phyloP scores from a whole-genome alignment of 768 basidiomycete species.

The Mycena crocata region DNA sequence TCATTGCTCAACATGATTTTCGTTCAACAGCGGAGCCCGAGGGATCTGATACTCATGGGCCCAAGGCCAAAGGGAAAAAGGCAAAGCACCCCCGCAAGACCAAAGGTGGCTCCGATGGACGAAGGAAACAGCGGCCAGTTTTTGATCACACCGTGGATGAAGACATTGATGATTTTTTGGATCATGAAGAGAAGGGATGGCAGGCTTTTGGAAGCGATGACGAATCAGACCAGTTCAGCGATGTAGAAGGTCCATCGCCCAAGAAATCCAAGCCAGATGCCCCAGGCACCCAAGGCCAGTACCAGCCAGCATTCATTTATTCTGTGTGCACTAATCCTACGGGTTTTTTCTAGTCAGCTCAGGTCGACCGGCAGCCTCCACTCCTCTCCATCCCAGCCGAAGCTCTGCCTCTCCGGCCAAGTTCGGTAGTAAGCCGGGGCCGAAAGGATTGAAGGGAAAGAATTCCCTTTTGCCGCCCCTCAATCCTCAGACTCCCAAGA shows the following conservation, averaged over 20 bases:
- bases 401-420: not conserved
- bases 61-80: not conserved
- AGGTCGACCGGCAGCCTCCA: not conserved
- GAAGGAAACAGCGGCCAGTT: not conserved
- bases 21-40: not conserved
- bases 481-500: not conserved
- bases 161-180: too few relatives aligned
- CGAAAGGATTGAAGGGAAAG: too few relatives aligned
- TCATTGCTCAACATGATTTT: not conserved
- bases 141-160: not conserved
- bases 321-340: too few relatives aligned
- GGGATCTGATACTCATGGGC: not conserved
- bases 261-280: not conserved
- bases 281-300: too few relatives aligned
- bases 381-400: not conserved
- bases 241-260: not conserved
- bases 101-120: not conserved
- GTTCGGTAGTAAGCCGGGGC: too few relatives aligned
- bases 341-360: constrained; percentile 8
- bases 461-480: too few relatives aligned
- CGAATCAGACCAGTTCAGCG: not conserved
- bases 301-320: not conserved
- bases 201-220: too few relatives aligned
- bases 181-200: too few relatives aligned
- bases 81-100: not conserved